A percentile compares a stretch with the other conserved stretches of the same genome.
phyloP scores from a whole-genome alignment of 1,139 yeast species.

The Williopsis jadinii region DNA sequence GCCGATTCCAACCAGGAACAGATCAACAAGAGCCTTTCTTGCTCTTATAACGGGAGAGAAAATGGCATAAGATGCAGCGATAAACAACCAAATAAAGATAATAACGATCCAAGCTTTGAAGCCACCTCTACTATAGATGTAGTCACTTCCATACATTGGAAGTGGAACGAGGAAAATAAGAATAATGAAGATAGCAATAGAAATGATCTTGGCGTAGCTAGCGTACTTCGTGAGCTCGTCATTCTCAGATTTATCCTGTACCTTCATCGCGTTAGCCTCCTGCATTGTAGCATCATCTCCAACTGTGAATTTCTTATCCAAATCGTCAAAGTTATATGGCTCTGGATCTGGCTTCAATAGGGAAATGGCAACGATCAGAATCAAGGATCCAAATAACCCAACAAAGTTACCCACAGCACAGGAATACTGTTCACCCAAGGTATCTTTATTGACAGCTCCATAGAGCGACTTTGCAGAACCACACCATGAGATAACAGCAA shows the following conservation, averaged over 20 bases:
- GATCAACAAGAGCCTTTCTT: too few relatives aligned
- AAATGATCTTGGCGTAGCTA: slow-evolving; percentile 18
- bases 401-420: slow-evolving; percentile 22
- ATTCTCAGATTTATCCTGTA: slow-evolving; percentile 18
- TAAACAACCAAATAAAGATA: too few relatives aligned
- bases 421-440: slow-evolving; percentile 25
- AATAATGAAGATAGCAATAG: slow-evolving; percentile 24
- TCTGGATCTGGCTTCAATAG: slow-evolving; percentile 25
- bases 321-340: slow-evolving; percentile 7
- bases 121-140: too few relatives aligned
- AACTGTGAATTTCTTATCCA: slow-evolving; percentile 18
- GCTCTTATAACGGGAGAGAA: too few relatives aligned
- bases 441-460: background rate
- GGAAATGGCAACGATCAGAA: slow-evolving; percentile 26
- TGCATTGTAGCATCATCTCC: slow-evolving; percentile 30
- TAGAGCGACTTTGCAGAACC: slow-evolving; percentile 24
- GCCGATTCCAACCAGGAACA: too few relatives aligned
- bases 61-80: too few relatives aligned
- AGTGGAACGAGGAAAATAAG: slow-evolving; percentile 25
- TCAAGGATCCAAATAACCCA: slow-evolving; percentile 28
- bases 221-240: slow-evolving; percentile 22
- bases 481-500: slow-evolving; percentile 34
- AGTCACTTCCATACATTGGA: slow-evolving; percentile 26
- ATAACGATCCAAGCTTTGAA: too few relatives aligned
- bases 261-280: slow-evolving; percentile 21